These are phyloP conservation scores for Rhodotorula toruloides DNA, from an alignment of 768 basidiomycete species.

Conservation along the genomic window DNA sequence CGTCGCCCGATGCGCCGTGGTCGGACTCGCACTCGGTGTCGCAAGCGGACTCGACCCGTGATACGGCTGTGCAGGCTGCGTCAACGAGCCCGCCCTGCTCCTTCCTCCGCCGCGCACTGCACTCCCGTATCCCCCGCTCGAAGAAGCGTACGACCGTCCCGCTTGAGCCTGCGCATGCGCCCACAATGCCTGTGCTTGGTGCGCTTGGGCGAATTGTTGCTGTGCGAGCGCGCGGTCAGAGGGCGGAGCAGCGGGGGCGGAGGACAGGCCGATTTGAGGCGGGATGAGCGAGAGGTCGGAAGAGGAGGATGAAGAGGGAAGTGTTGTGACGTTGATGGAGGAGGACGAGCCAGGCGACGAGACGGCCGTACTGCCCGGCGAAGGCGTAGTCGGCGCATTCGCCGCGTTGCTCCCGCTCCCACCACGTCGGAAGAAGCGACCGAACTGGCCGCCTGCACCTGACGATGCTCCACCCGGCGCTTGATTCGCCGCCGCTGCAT, in stretches of 20 bases:
- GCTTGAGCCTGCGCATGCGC: neutral
- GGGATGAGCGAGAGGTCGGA: neutral
- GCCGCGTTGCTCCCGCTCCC: neutral
- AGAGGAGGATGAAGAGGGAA: neutral
- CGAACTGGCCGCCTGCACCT: conserved; percentile 14
- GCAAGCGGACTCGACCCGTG: too few species aligned
- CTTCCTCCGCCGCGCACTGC: too few species aligned
- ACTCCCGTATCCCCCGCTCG: too few species aligned
- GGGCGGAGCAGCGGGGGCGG: neutral
- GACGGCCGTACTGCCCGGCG: too few species aligned
- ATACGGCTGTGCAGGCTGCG: too few species aligned
- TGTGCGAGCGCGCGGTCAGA: conserved; percentile 13
- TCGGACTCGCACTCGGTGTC: too few species aligned
- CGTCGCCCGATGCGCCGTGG: too few species aligned
- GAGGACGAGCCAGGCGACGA: neutral
- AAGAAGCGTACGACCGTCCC: too few species aligned
- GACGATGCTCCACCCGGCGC: too few species aligned
- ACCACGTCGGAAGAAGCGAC: conserved; percentile 29
- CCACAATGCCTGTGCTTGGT: conserved; percentile 31
- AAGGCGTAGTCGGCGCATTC: neutral
- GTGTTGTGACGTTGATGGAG: neutral
- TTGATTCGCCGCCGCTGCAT: neutral
- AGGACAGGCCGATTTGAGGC: neutral
- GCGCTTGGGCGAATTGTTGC: conserved; percentile 32
- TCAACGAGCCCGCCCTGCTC: too few species aligned